phyloP scores from a whole-genome alignment of 495 filamentous ascomycete species.

The Annulohypoxylon moriforme region DNA sequence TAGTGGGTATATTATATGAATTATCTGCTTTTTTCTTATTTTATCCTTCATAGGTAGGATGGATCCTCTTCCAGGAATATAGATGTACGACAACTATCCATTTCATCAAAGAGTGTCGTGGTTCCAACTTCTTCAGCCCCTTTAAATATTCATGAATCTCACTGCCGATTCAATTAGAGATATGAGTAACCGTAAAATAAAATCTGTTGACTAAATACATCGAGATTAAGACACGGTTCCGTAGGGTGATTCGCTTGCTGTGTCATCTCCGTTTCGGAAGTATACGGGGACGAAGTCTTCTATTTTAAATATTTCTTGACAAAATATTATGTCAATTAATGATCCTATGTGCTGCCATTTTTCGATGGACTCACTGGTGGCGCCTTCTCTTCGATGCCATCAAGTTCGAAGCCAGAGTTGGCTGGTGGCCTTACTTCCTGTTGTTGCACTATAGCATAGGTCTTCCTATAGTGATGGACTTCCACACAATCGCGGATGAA shows the following conservation, averaged over 20 bases:
- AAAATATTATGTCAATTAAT: not conserved
- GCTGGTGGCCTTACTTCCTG: not conserved
- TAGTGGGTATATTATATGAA: too few species aligned
- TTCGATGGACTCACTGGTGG: not conserved
- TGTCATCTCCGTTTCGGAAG: not conserved
- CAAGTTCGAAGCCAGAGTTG: not conserved
- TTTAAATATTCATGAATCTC: not conserved
- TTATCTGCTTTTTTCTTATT: too few species aligned
- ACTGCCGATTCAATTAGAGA: not conserved
- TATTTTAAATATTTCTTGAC: not conserved
- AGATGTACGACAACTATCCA: not conserved
- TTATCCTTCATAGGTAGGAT: not conserved
- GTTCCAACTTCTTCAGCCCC: not conserved
- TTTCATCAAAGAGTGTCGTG: not conserved
- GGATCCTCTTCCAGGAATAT: not conserved
- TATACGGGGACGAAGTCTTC: not conserved
- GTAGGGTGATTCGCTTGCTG: not conserved
- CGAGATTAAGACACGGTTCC: too few species aligned
- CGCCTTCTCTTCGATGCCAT: not conserved
- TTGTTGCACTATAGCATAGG: not conserved
- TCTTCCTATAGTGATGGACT: conserved; percentile 26
- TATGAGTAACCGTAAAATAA: too few species aligned
- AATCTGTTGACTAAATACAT: too few species aligned
- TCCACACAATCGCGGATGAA: conserved; percentile 37
- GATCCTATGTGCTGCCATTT: not conserved